A percentile compares a stretch with the other conserved stretches of the same genome.
Evolutionary conservation across 345 rosid genomes (phyloP).

Genomic region (Arabis hirsuta): DNA sequence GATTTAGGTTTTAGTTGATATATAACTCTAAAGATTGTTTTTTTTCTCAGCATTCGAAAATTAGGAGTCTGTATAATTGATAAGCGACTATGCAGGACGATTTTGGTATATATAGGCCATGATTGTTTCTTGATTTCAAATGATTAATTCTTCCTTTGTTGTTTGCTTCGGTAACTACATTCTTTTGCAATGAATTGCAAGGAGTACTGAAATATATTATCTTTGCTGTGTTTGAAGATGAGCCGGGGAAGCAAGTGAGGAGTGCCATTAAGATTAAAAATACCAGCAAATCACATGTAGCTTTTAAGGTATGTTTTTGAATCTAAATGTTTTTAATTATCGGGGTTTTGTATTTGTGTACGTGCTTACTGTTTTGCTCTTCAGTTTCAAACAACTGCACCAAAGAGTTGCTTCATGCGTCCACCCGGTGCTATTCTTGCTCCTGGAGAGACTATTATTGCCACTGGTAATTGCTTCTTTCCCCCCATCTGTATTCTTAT

Average conservation of each 20-base stretch:
- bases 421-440: slow-evolving; percentile 96
- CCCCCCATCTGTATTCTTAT: neutral
- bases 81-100: neutral
- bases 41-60: neutral
- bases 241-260: slow-evolving; percentile 97
- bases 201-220: slow-evolving; percentile 12
- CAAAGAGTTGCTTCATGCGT: slow-evolving; percentile 99
- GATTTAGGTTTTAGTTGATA: neutral
- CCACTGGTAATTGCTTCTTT: slow-evolving; percentile 65
- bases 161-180: neutral
- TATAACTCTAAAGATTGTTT: neutral
- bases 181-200: neutral
- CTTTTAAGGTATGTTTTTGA: slow-evolving; percentile 71
- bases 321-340: neutral
- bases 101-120: slow-evolving; percentile 14
- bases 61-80: neutral
- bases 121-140: slow-evolving; percentile 1
- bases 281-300: slow-evolving; percentile 88
- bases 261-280: slow-evolving; percentile 95
- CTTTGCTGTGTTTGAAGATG: slow-evolving; percentile 58
- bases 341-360: neutral
- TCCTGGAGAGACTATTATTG: slow-evolving; percentile 87
- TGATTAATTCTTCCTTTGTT: neutral
- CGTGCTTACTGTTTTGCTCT: slow-evolving; percentile 8
- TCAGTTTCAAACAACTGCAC: slow-evolving; percentile 98